Base-by-base conservation (phyloP, 1,284 basidiomycete genomes). In the Takashimella koratensis region DNA sequence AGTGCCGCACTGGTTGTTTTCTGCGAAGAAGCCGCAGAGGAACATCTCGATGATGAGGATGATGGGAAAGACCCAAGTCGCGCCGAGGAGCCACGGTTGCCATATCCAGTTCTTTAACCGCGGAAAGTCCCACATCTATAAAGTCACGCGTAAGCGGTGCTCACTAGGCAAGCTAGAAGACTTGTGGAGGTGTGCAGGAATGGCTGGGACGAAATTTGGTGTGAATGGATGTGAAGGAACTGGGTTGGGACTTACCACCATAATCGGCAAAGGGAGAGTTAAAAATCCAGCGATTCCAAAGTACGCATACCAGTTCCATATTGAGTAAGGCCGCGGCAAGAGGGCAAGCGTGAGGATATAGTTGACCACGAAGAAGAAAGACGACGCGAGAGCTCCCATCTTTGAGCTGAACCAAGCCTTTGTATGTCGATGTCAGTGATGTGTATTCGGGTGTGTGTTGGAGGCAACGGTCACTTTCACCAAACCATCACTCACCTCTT, bases 21-120 rank as follows among this genome's bases (percentile, higher is more conserved):
- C 54, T 5, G 43, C 16, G 45, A 68, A 70, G 54, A 67, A 72
- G 3, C 63, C 64, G 49, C 68, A 72, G 3, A 55, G 12, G 30
- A 56, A 53, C 70, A 74, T 73, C 45, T 75, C 72, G 21, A 63
- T 52, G 39, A 71, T 57, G 10, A 73, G 57, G 27, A 73, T 62
- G 47, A 21, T 53, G n/a, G 68, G 65, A 41, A 68, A 65, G 1
- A 63, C 51, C 73, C 73, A 75, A 16, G 64, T 61, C 0, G 70
- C 69, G 23, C 55, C 54, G 5, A 66, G 53, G 12, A 76, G 64
- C 48, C 60, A 66, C 1, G 61, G 56, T 57, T 76, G 73, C 58
- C 70, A 76, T 27, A 75, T 53, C 13, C 44, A 39, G 5, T 47
- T 23, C 30, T 36, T 36, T 16, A 16, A 8, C 16, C 30, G 8